Conservation (phyloP, 1,284 basidiomycete genomes). For the Earliella scabrosa region DNA sequence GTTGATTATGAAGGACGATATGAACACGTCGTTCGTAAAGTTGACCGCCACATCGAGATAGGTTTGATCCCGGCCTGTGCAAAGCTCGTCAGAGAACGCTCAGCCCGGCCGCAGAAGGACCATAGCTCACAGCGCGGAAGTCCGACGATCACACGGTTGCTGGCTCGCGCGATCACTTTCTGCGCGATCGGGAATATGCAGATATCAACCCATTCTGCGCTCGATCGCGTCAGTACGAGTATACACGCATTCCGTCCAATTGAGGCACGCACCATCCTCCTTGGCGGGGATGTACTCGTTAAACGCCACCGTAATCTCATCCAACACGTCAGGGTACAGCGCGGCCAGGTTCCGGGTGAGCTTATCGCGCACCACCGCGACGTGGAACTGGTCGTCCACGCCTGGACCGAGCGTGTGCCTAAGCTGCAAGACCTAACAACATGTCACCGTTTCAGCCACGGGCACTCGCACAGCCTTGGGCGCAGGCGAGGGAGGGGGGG, state of each 20-base stretch:
- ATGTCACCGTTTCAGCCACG: background rate
- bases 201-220: conserved; percentile 16
- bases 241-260: too few species aligned
- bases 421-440: conserved; percentile 16
- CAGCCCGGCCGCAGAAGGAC: background rate
- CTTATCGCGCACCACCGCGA: conserved; percentile 32
- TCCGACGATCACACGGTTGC: conserved; percentile 25
- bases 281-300: conserved; percentile 24
- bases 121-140: conserved; percentile 20
- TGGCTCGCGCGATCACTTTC: conserved; percentile 19
- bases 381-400: conserved; percentile 33
- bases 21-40: conserved; percentile 26
- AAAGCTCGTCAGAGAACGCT: background rate
- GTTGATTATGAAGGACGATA: conserved; percentile 22
- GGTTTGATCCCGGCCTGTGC: conserved; percentile 20
- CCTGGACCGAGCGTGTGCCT: conserved; percentile 21
- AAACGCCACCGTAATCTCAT: conserved; percentile 34
- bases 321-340: conserved; percentile 32
- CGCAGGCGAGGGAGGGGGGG: too few species aligned
- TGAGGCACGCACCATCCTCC: conserved; percentile 16
- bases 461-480: too few species aligned
- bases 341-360: conserved; percentile 32
- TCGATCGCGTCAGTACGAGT: background rate
- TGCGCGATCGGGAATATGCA: conserved; percentile 18
- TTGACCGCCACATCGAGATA: conserved; percentile 25